Conservation (phyloP, 176 grass and related monocot genomes). For the Areca catechu region DNA sequence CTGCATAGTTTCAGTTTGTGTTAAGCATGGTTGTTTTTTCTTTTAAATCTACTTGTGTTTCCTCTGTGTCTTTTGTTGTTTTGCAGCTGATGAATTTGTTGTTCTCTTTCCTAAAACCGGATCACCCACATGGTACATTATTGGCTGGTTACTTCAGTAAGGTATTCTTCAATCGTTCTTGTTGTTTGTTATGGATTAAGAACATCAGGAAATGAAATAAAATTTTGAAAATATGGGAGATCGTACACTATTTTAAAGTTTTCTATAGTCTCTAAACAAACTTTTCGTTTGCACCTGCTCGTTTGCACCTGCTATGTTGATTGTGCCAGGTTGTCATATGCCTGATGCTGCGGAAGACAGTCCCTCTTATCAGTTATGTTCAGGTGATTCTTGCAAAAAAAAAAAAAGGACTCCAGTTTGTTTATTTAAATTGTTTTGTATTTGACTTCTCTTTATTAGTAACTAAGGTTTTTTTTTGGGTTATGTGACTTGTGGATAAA, state of each 20-base stretch:
- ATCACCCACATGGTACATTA: constrained; percentile 65
- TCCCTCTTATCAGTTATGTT: constrained; percentile 71
- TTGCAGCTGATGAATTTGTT: constrained; percentile 89
- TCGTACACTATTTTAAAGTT: no score
- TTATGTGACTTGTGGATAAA: no score
- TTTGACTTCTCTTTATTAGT: no score
- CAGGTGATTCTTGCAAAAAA: constrained; percentile 40
- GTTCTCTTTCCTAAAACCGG: constrained; percentile 92
- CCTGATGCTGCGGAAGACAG: constrained; percentile 78
- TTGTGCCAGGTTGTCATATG: constrained; percentile 82
- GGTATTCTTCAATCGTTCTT: constrained; percentile 39
- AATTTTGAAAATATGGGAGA: no score
- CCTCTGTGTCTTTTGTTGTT: constrained; percentile 14
- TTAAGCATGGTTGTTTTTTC: no score
- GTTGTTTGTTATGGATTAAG: not conserved
- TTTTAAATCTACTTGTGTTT: no score
- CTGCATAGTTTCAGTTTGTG: no score
- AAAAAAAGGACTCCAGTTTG: no score
- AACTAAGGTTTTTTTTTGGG: no score
- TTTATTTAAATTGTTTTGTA: no score
- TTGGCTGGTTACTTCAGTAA: constrained; percentile 98
- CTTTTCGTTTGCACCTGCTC: not conserved
- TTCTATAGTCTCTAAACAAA: not conserved
- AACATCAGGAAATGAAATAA: no score
- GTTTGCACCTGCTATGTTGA: constrained; percentile 16